Evolutionary conservation across 2,329 filamentous ascomycete species (phyloP), one percentile per base, ranked within the genome.

Genomic region (Colletotrichum godetiae): DNA sequence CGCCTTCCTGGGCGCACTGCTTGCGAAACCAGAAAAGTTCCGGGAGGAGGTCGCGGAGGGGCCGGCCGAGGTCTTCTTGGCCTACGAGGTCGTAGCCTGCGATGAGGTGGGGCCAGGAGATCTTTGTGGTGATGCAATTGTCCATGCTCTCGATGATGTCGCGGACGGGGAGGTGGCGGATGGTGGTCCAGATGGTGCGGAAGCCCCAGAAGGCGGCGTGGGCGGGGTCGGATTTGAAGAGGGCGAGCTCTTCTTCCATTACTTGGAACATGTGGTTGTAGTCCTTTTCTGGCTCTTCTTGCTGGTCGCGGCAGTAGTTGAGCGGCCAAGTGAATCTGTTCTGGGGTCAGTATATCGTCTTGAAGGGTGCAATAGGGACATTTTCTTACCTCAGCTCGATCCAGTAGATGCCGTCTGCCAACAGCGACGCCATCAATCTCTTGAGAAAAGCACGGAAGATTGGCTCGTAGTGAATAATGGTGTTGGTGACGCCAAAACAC

Each of bases 21-120:
- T 95, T 94, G 76, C 91, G 91, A 87, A 97, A 97, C 93, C 93
- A 97, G 81, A 97, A 95, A 1, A 97, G 84, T 76, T 95, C 89
- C 0, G 94, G 94, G 0, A 94, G 87, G 5, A 95, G 85, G 77
- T 95, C 92, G 55, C 88, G 86, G 46, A 97, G 88, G 0, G 93
- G 87, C 13, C 93, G 88, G 5, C 94, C 94, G 2, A 86, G 80
- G 79, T 95, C 92, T 85, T 97, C 94, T 83, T 95, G 93, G 0
- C 93, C 94, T 5, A 96, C 94, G n/a, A 97, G 84, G 82, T 97
- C 95, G 81, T 94, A 97, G 13, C 94, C 95, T 52, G 92, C 91
- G 77, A 97, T 89, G 4, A 95, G 85, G 62, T 93, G 86, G 1
- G 94, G 93, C 80, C 91, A 94, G 42, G 89, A 86, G 59, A 92